Base-by-base conservation (phyloP, 805 yeast species). In the Allodekkera sacchari region DNA sequence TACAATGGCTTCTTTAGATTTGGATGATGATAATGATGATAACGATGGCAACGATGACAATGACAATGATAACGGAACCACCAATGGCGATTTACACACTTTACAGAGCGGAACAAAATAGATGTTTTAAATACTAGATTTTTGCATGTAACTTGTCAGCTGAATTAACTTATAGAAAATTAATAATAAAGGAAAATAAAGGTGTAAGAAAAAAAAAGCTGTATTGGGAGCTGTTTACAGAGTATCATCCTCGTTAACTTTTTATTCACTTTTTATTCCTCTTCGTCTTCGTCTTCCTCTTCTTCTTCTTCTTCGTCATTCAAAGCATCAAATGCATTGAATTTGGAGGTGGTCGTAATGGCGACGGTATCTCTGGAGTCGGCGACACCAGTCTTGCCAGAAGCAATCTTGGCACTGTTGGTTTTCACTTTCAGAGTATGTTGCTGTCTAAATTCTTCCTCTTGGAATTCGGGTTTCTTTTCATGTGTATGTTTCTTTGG, bases 281-380 rank as follows among this genome's bases (percentile, higher is more conserved):
- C n/a, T n/a, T 24, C 12, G 12, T 10, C 10, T 13, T 6, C 28
- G 8, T 7, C 28, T 7, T 12, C 11, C 10, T 6, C 17, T 21
- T 32, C 28, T 13, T 68, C 79, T 18, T 68, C 77, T 28, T 64
- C 77, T 19, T 66, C 74, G 35, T 61, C 63, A 18, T 71, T 80
- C 50, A 83, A 71, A 17, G 89, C 89, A 45, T 78, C 87, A 54
- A 83, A 83, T 4, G 92, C 89, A 56, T 83, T 83, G 67, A 82
- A 83, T 14, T 72, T 66, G 27, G 66, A 65, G 39, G 74, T 72
- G 39, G 72, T 80, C 41, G 77, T 72, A 41, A 77, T 84, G 24
- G 84, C 74, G 45, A 73, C 64, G 37, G 76, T 67, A 53, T 82
- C 89, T 53, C 79, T 73, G 14, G 82, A 64, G 48, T 80, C 87